Conservation (phyloP, 441 rosid species). For the Melastoma candidum region DNA sequence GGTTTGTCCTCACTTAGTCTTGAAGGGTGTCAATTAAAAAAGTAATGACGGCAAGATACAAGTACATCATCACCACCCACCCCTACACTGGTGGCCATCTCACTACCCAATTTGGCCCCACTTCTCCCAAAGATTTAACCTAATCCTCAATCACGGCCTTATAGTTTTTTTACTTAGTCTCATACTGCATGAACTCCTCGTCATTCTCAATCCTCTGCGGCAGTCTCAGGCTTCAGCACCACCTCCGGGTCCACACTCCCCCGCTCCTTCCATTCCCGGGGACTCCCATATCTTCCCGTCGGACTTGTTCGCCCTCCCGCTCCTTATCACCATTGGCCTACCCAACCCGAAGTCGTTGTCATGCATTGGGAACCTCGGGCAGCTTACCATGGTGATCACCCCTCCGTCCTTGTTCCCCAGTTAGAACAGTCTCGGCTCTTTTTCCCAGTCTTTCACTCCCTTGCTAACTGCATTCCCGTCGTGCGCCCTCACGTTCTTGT, state of each 20-base stretch:
- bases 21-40: too few species aligned
- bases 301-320: slow-evolving; percentile 19
- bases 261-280: slow-evolving; percentile 20
- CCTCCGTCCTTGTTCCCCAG: slow-evolving; percentile 22
- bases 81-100: slow-evolving; percentile 2
- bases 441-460: slow-evolving; percentile 16
- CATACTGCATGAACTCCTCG: slow-evolving; percentile 19
- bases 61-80: too few species aligned
- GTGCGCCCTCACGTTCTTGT: slow-evolving; percentile 9
- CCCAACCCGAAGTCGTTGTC: slow-evolving; percentile 24
- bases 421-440: slow-evolving; percentile 17
- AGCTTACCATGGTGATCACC: slow-evolving; percentile 21
- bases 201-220: slow-evolving; percentile 10
- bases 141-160: too few species aligned
- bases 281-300: slow-evolving; percentile 23
- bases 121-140: too few species aligned
- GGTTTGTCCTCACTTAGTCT: too few species aligned
- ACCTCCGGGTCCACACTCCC: slow-evolving; percentile 23
- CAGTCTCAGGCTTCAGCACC: not conserved
- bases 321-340: slow-evolving; percentile 17
- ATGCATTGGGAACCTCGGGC: slow-evolving; percentile 22
- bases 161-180: not conserved
- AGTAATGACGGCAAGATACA: too few species aligned
- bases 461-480: slow-evolving; percentile 6
- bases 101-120: slow-evolving; percentile 9